These are phyloP conservation scores for Hirschioporus abietinus DNA, from an alignment of 768 basidiomycete genomes.

Conservation along the genomic window DNA sequence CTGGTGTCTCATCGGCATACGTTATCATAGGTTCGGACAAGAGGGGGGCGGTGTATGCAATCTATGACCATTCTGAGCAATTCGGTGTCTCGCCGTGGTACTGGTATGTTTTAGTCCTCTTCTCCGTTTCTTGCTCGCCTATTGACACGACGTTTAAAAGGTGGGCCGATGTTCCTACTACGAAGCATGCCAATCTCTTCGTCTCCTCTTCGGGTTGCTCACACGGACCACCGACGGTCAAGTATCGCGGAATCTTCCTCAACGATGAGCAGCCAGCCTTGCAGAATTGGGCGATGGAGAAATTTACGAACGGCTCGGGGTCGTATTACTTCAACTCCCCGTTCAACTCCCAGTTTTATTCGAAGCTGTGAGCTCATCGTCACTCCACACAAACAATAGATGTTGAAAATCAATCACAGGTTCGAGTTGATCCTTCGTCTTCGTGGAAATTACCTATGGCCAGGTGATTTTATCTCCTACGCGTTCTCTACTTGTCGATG, in stretches of 20 bases:
- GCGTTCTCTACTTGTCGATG: background rate
- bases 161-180: slow-evolving; percentile 77
- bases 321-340: slow-evolving; percentile 43
- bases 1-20: slow-evolving; percentile 55
- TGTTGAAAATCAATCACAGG: slow-evolving; percentile 25
- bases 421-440: slow-evolving; percentile 63
- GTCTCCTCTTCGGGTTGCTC: slow-evolving; percentile 33
- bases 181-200: slow-evolving; percentile 43
- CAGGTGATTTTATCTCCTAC: slow-evolving; percentile 25
- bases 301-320: slow-evolving; percentile 61
- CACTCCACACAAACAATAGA: background rate
- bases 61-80: slow-evolving; percentile 68
- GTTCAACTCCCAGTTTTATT: slow-evolving; percentile 59
- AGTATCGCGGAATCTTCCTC: slow-evolving; percentile 68
- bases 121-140: background rate
- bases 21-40: slow-evolving; percentile 68
- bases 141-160: slow-evolving; percentile 22
- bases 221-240: slow-evolving; percentile 61
- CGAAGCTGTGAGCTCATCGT: slow-evolving; percentile 38
- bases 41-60: slow-evolving; percentile 58
- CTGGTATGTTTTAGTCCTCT: slow-evolving; percentile 34
- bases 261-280: slow-evolving; percentile 75
- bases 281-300: slow-evolving; percentile 65
- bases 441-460: slow-evolving; percentile 71
- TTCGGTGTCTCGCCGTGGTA: slow-evolving; percentile 71